Conservation (phyloP, 345 rosid species). For the Lepidium africanum region DNA sequence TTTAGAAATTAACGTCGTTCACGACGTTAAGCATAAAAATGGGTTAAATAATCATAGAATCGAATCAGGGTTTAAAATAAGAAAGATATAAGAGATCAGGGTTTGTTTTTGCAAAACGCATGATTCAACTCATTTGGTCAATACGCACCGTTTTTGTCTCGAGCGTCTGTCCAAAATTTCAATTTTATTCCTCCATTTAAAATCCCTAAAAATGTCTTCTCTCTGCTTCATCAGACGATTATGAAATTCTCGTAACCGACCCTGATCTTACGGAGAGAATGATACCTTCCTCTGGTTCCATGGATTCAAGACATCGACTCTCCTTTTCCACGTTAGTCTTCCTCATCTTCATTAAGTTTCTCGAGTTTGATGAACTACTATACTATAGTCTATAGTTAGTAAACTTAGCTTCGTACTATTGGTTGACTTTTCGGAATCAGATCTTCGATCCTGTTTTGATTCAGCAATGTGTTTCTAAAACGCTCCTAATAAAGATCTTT, state of each 20-base stretch:
- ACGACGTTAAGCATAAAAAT: background rate
- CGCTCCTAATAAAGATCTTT: background rate
- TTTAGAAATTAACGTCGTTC: background rate
- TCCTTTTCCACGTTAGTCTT: slow-evolving; percentile 40
- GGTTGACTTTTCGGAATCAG: slow-evolving; percentile 10
- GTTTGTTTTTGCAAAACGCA: background rate
- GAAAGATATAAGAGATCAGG: background rate
- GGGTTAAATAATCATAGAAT: background rate
- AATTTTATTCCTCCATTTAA: background rate
- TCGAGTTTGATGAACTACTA: background rate
- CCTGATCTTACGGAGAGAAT: background rate
- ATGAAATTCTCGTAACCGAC: background rate
- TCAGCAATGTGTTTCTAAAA: background rate
- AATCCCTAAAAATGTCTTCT: background rate
- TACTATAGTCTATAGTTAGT: background rate
- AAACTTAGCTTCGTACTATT: background rate
- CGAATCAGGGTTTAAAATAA: background rate
- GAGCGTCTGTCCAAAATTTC: background rate
- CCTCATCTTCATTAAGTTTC: background rate
- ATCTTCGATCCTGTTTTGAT: background rate
- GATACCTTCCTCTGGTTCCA: slow-evolving; percentile 29
- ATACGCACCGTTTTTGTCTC: background rate
- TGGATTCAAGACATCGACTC: slow-evolving; percentile 50
- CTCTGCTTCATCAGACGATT: background rate
- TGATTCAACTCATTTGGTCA: background rate